Percentiles rank a stretch among this genome's conserved stretches.
Evolutionary conservation across 345 rosid genomes (phyloP).

Genomic region (Dipteronia sinensis): DNA sequence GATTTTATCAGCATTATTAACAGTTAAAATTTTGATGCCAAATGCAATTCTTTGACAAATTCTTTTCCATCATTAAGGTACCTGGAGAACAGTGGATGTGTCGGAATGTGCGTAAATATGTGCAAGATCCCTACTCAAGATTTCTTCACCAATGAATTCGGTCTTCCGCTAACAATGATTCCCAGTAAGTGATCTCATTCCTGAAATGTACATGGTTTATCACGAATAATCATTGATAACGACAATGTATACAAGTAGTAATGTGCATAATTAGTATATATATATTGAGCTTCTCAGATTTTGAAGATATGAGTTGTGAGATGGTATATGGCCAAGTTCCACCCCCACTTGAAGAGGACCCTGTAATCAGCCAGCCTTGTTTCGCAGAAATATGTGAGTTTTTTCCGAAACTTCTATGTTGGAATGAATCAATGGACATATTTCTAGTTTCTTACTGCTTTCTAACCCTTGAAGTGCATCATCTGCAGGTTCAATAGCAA

Average conservation of each 20-base stretch:
- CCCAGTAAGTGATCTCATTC: constrained; percentile 54
- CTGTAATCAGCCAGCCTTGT: constrained; percentile 63
- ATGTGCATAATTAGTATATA: not conserved
- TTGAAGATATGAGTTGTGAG: constrained; percentile 97
- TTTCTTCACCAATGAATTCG: constrained; percentile 98
- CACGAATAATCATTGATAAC: not conserved
- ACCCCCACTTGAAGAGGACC: constrained; percentile 76
- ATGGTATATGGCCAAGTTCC: constrained; percentile 94
- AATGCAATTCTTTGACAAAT: constrained; percentile 18
- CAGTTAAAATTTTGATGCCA: not conserved
- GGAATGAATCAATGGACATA: not conserved
- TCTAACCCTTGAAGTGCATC: constrained; percentile 9
- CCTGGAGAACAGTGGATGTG: constrained; percentile 97
- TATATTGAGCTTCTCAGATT: constrained; percentile 58
- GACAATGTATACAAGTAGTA: not conserved
- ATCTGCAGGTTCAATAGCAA: constrained; percentile 58
- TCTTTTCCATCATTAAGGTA: constrained; percentile 49
- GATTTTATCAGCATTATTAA: not conserved
- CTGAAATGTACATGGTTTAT: not conserved
- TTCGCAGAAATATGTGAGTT: constrained; percentile 59
- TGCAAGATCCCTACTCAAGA: constrained; percentile 96
- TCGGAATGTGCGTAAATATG: constrained; percentile 97
- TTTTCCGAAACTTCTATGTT: not conserved
- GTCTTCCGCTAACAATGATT: constrained; percentile 91
- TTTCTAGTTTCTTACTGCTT: not conserved